Percentiles rank a stretch among this genome's conserved stretches.
Evolutionary conservation across 1,139 yeast species (phyloP).

Genomic region (Debaryomyces coudertii): DNA sequence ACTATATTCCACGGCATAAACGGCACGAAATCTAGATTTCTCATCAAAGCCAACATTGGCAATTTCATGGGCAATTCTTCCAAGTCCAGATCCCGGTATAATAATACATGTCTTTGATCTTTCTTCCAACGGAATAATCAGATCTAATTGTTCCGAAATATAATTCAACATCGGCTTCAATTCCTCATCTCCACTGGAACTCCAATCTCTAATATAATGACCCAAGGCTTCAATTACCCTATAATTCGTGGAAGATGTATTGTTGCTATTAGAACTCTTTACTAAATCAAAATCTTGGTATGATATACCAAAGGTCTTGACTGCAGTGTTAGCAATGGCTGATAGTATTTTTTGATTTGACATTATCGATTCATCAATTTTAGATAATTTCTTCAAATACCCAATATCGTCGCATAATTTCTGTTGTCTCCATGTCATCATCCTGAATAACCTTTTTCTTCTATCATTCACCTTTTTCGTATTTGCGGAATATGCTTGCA

Average conservation of each 20-base stretch:
- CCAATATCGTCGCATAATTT: constrained; percentile 55
- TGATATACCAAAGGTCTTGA: constrained; percentile 42
- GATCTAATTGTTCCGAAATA: constrained; percentile 37
- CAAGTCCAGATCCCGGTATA: constrained; percentile 82
- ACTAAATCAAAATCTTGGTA: constrained; percentile 42
- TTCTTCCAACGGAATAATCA: constrained; percentile 28
- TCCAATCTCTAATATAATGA: constrained; percentile 80
- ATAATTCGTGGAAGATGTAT: constrained; percentile 44
- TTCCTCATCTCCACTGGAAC: constrained; percentile 46
- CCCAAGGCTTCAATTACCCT: constrained; percentile 72
- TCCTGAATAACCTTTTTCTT: constrained; percentile 47
- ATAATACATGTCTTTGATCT: constrained; percentile 49
- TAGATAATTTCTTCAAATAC: constrained; percentile 54
- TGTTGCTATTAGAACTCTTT: constrained; percentile 20
- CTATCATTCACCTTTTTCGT: constrained; percentile 49
- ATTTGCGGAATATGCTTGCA: constrained; percentile 48
- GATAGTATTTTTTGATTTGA: constrained; percentile 50
- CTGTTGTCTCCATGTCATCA: constrained; percentile 60
- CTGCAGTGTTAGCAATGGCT: constrained; percentile 46
- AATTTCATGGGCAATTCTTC: constrained; percentile 68
- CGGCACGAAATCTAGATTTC: constrained; percentile 34
- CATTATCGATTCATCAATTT: constrained; percentile 46
- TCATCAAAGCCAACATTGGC: constrained; percentile 34
- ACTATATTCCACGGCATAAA: constrained; percentile 73
- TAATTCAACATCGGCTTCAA: constrained; percentile 56